A percentile compares a stretch with the other conserved stretches of the same genome.
phyloP scores from a whole-genome alignment of 768 basidiomycete genomes.

The Brasilioporus rufonigricans region DNA sequence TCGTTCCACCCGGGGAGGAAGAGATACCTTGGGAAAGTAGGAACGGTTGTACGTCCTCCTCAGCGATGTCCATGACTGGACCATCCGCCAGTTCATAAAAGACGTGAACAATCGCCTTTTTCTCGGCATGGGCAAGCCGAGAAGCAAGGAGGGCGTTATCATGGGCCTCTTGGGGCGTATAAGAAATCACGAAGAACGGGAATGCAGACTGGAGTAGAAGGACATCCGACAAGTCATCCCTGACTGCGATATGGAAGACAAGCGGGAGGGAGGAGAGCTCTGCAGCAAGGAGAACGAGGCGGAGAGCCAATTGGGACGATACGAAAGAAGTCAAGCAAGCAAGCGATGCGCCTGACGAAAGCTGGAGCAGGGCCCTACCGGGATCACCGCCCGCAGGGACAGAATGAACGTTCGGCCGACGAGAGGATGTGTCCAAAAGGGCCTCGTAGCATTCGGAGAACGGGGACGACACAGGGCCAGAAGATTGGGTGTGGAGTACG shows the following conservation, averaged over 20 bases:
- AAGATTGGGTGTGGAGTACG: conserved; percentile 55
- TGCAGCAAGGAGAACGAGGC: conserved; percentile 66
- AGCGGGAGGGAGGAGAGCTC: conserved; percentile 64
- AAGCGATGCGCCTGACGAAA: conserved; percentile 41
- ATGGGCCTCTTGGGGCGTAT: conserved; percentile 76
- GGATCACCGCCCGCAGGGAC: conserved; percentile 68
- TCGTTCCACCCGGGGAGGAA: conserved; percentile 33
- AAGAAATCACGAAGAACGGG: conserved; percentile 80
- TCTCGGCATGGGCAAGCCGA: conserved; percentile 66
- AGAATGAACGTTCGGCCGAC: conserved; percentile 43
- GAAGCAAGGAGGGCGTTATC: conserved; percentile 88
- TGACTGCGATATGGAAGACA: conserved; percentile 68
- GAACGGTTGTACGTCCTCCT: conserved; percentile 60
- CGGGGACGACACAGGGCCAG: conserved; percentile 38
- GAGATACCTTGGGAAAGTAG: conserved; percentile 45
- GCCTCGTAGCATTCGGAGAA: conserved; percentile 34
- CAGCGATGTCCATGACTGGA: conserved; percentile 49
- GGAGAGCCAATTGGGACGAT: conserved; percentile 49
- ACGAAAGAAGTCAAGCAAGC: conserved; percentile 58
- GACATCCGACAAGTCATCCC: conserved; percentile 68
- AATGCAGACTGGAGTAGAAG: conserved; percentile 76
- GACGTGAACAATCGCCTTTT: conserved; percentile 80
- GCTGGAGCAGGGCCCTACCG: conserved; percentile 53
- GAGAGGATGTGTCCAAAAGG: conserved; percentile 34
- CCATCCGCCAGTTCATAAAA: conserved; percentile 55